Percentiles rank a stretch among this genome's conserved stretches.
These are phyloP conservation scores for Aspergillus persii DNA, from an alignment of 2,329 filamentous ascomycete genomes.

Conservation along the genomic window DNA sequence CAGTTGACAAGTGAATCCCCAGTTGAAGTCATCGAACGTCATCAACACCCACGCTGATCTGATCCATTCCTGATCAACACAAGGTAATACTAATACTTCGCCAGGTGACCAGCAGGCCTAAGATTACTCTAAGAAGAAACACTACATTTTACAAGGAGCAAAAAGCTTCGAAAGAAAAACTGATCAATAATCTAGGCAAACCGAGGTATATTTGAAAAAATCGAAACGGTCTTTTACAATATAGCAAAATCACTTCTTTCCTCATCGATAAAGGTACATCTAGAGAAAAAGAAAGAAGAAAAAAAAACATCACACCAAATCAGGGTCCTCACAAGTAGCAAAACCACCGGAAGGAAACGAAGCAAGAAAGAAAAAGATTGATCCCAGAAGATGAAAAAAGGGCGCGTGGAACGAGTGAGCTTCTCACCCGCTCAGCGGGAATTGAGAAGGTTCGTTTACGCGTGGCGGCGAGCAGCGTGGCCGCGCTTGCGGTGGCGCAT, in stretches of 20 bases:
- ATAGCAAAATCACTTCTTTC: neutral
- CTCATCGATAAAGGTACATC: slow-evolving; percentile 12
- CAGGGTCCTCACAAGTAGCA: slow-evolving; percentile 7
- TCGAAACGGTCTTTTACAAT: neutral
- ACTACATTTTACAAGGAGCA: neutral
- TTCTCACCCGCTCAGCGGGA: slow-evolving; percentile 18
- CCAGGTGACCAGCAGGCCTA: too few relatives aligned
- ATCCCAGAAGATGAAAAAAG: neutral
- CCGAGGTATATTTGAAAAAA: neutral
- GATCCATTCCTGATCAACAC: neutral
- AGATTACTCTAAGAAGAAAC: neutral
- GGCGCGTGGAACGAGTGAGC: neutral
- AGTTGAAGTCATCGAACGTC: neutral
- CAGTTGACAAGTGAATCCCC: neutral
- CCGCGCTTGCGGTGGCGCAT: slow-evolving; percentile 31
- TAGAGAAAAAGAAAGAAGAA: slow-evolving; percentile 9
- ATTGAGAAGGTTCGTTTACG: slow-evolving; percentile 12
- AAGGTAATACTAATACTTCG: too few relatives aligned
- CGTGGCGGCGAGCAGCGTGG: slow-evolving; percentile 21
- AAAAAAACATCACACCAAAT: neutral
- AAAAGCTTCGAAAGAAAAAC: neutral
- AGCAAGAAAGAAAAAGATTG: slow-evolving; percentile 5
- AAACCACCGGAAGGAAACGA: slow-evolving; percentile 11
- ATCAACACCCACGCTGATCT: neutral
- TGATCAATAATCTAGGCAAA: neutral